These are phyloP conservation scores for Talaromyces amestolkiae DNA, from an alignment of 2,329 filamentous ascomycete genomes.

Conservation along the genomic window DNA sequence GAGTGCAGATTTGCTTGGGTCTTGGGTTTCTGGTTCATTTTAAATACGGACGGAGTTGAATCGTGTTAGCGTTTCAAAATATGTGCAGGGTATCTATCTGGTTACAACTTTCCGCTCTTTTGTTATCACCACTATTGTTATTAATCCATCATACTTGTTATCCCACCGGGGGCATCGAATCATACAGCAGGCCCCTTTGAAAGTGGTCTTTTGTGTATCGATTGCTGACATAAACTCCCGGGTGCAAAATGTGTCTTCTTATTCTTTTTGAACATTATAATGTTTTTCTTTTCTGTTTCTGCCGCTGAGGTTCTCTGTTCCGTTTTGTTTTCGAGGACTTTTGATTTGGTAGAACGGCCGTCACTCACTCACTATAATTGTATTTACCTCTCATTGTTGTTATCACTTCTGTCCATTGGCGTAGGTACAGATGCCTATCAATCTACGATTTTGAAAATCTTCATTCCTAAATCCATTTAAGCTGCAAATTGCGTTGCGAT, in stretches of 20 bases:
- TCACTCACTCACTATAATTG: slow-evolving; percentile 15
- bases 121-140: slow-evolving; percentile 13
- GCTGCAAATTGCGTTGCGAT: neutral
- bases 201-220: slow-evolving; percentile 6
- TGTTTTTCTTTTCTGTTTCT: slow-evolving; percentile 3
- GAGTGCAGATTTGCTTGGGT: slow-evolving; percentile 12
- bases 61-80: slow-evolving; percentile 15
- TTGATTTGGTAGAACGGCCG: slow-evolving; percentile 17
- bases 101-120: slow-evolving; percentile 17
- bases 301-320: neutral
- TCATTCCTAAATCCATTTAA: no score
- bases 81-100: slow-evolving; percentile 10
- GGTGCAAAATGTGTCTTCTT: neutral
- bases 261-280: slow-evolving; percentile 7
- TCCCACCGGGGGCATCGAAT: neutral
- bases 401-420: neutral
- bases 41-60: slow-evolving; percentile 16
- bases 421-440: neutral
- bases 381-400: slow-evolving; percentile 9
- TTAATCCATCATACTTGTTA: slow-evolving; percentile 2
- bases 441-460: neutral
- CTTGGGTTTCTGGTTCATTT: slow-evolving; percentile 13
- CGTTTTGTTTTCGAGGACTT: neutral
- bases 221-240: neutral
- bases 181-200: neutral